Base-by-base conservation (phyloP, 352 stramenopile species). In the Phytophthora quininea region DNA sequence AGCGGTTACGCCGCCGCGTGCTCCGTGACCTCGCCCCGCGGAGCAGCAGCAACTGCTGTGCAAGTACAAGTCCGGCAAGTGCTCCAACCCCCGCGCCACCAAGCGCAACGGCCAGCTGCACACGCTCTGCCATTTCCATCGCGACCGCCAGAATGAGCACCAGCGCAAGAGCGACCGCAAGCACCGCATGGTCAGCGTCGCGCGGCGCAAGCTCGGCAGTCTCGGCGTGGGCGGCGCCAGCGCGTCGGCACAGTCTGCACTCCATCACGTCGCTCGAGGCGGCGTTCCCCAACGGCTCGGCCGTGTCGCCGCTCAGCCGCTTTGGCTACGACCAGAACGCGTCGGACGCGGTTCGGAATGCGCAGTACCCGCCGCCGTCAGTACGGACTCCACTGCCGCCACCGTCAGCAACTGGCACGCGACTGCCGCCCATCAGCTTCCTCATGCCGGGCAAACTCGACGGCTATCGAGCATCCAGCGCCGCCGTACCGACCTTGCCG, bases 31-130 rank as follows among this genome's bases (percentile, higher is more conserved):
- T 71, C 81, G 4, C 66, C 73, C 31, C 64, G 67, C 50, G 62
- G 71, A 73, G 46, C 67, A 79, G 62, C 67, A 75, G 69, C 69
- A 75, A 48, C 72, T 90, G 42, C 73, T 89, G 15, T 96, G 88
- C 76, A 92, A 92, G 67, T 96, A 96, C 82, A 94, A 94, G 76
- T 94, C 86, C 14, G 81, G 84, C 69, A 92, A 93, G 74, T 96
- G 88, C 73, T 78, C 73, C 9, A 93, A 96, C 68, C 83, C 83
- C 40, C 84, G 88, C 55, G 88, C 86, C 37, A 89, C 84, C 54
- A 96, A 96, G 74, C 84, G 88, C 67, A 96, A 96, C 63, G 88
- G 86, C 3, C 77, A 93, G 59, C 69, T 93, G 48, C 88, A 95
- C 67, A 96, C 86, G 48, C 76, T 96, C 47, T 96, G 88, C 63